A percentile compares a stretch with the other conserved stretches of the same genome.
phyloP scores from a whole-genome alignment of 2,329 filamentous ascomycete species.

The Venturia oleaginea region DNA sequence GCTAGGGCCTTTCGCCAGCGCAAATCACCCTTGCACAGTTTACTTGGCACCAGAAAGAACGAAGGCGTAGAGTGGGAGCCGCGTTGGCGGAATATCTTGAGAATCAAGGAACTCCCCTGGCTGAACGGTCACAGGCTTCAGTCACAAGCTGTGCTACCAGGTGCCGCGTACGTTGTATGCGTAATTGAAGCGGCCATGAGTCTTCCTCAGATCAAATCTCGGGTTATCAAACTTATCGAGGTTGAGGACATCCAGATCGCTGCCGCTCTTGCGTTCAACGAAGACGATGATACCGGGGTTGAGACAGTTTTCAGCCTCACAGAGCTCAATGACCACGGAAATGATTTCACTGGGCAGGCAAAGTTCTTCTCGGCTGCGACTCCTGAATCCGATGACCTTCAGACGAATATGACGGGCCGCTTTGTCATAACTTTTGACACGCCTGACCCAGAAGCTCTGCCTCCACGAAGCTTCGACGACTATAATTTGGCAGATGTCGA shows the following conservation, averaged over 20 bases:
- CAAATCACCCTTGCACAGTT: neutral
- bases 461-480: too few relatives aligned
- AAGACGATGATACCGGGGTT: neutral
- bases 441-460: too few relatives aligned
- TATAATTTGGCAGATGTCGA: neutral
- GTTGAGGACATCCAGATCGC: neutral
- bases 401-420: too few relatives aligned
- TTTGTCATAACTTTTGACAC: too few relatives aligned
- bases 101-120: slow-evolving; percentile 21
- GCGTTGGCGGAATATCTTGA: slow-evolving; percentile 19
- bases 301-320: neutral
- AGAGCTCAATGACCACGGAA: neutral
- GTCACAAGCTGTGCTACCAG: slow-evolving; percentile 16
- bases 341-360: too few relatives aligned
- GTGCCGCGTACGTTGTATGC: slow-evolving; percentile 19
- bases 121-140: slow-evolving; percentile 18
- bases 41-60: neutral
- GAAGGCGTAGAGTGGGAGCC: neutral
- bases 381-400: too few relatives aligned
- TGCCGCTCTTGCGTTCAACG: neutral
- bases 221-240: neutral
- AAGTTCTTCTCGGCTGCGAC: too few relatives aligned
- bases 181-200: slow-evolving; percentile 22
- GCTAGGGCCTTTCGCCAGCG: neutral
- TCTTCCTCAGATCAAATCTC: neutral